Conservation (phyloP, 345 rosid genomes). For the Arabidopsis thaliana region TAIR10.1 NC_003071.7:11074501-11075000, state of each 20-base stretch:
- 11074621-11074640: slow-evolving; percentile 83
- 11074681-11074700: slow-evolving; percentile 37
- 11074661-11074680: slow-evolving; percentile 13
- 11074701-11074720: slow-evolving; percentile 93
- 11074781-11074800: slow-evolving; percentile 79
- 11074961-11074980: slow-evolving; percentile 64
- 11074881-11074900: slow-evolving; percentile 58
- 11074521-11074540: slow-evolving; percentile 6
- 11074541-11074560: slow-evolving; percentile 60
- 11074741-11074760: slow-evolving; percentile 75
- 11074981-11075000: slow-evolving; percentile 96
- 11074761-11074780: slow-evolving; percentile 65
- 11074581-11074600: slow-evolving; percentile 96
- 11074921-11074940: slow-evolving; percentile 92
- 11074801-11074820: slow-evolving; percentile 59
- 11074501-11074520: neutral
- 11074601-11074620: slow-evolving; percentile 99
- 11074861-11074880: neutral
- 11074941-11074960: slow-evolving; percentile 82
- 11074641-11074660: slow-evolving; percentile 34
- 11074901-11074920: slow-evolving; percentile 88
- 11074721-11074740: slow-evolving; percentile 78
- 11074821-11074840: neutral
- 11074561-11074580: slow-evolving; percentile 89
- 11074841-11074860: neutral